Evolutionary conservation across 768 basidiomycete species (phyloP).

Genomic region (Trametes elegans): DNA sequence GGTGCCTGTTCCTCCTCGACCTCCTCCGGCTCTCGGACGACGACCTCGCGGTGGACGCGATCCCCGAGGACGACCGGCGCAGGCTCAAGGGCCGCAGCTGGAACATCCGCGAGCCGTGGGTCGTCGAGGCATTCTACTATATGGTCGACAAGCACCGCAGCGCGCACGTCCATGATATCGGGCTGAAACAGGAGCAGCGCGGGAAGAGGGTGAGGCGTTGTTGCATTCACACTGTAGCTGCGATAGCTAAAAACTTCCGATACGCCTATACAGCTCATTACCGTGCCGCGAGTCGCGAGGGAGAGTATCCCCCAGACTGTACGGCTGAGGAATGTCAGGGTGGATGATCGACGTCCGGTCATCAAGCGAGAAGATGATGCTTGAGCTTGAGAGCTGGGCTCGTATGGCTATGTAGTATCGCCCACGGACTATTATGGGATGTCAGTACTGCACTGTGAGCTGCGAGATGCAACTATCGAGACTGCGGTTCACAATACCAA

Average conservation of each 20-base stretch:
- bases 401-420: neutral
- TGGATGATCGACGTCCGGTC: slow-evolving; percentile 4
- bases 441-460: too few species aligned
- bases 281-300: too few species aligned
- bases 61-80: slow-evolving; percentile 3
- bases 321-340: slow-evolving; percentile 3
- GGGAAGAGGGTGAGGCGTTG: slow-evolving; percentile 5
- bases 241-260: too few species aligned
- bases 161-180: slow-evolving; percentile 21
- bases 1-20: slow-evolving; percentile 47
- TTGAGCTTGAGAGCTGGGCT: too few species aligned
- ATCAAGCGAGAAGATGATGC: slow-evolving; percentile 7
- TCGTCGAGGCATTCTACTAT: slow-evolving; percentile 12
- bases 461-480: too few species aligned
- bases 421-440: too few species aligned
- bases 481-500: too few species aligned
- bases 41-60: slow-evolving; percentile 24
- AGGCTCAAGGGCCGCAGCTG: slow-evolving; percentile 11
- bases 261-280: too few species aligned
- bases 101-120: slow-evolving; percentile 14
- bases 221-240: neutral
- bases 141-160: slow-evolving; percentile 26
- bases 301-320: neutral
- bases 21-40: slow-evolving; percentile 40
- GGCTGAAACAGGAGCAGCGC: slow-evolving; percentile 9